A percentile compares a stretch with the other conserved stretches of the same genome.
These are phyloP conservation scores for Pseudisothecium myosuroides DNA, from an alignment of 225 moss, liverwort and hornwort species.

Conservation along the genomic window DNA sequence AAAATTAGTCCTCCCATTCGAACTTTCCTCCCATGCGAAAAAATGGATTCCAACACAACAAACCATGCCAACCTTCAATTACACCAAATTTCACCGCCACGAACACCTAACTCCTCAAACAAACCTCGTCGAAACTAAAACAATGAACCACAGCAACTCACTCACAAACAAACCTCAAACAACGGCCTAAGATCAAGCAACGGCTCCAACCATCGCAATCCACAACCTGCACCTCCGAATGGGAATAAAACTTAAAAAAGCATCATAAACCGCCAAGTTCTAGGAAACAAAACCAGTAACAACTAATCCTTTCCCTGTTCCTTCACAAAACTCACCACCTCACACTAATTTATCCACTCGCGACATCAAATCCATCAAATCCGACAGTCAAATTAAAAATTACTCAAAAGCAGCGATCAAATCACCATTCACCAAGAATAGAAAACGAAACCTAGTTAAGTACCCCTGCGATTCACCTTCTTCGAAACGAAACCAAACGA, in stretches of 20 bases:
- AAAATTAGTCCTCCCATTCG: background rate
- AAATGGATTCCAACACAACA: background rate
- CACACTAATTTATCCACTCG: background rate
- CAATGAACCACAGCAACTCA: background rate
- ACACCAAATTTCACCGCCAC: background rate
- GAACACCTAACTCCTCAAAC: background rate
- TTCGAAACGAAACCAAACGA: background rate
- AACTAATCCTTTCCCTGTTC: background rate
- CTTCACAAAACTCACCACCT: background rate
- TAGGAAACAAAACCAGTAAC: background rate
- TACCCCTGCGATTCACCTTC: slow-evolving; percentile 8
- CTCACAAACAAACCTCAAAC: background rate
- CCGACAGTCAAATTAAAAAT: background rate
- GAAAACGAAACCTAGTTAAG: background rate
- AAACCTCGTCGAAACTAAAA: background rate
- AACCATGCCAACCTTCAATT: background rate
- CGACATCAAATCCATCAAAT: background rate
- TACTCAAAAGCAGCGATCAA: background rate
- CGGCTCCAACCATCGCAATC: background rate
- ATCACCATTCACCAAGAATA: background rate
- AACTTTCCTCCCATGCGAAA: background rate
- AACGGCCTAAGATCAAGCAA: background rate
- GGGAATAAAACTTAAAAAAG: background rate
- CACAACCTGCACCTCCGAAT: background rate
- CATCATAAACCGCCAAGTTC: background rate